phyloP scores from a whole-genome alignment of 176 grass and related monocot genomes.

The Olyra latifolia region DNA sequence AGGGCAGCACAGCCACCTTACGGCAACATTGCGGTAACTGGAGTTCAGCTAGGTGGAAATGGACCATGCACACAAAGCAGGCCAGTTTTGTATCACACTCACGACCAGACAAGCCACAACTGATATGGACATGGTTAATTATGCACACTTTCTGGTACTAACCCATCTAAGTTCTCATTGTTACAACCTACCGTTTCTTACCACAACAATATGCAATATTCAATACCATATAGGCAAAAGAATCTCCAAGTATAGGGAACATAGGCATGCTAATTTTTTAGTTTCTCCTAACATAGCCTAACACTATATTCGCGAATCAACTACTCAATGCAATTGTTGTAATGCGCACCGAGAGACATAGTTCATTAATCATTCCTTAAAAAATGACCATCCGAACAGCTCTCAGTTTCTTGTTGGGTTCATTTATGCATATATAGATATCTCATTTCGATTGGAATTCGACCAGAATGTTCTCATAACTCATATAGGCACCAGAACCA shows the following conservation, averaged over 20 bases:
- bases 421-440: not conserved
- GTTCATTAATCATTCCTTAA: not conserved
- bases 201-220: not conserved
- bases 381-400: not conserved
- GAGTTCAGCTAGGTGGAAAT: not conserved
- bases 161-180: not conserved
- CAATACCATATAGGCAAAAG: not conserved
- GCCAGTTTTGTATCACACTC: not conserved
- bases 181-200: not conserved
- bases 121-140: constrained; percentile 9
- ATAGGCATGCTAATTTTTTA: not conserved
- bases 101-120: not conserved
- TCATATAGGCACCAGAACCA: not conserved
- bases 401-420: not conserved
- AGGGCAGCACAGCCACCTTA: not conserved
- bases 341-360: not conserved
- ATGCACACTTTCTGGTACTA: not conserved
- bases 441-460: not conserved
- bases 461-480: not conserved
- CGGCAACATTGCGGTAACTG: not conserved
- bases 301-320: not conserved
- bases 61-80: not conserved
- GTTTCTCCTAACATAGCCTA: not conserved
- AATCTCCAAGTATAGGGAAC: not conserved
- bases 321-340: not conserved